Evolutionary conservation across 2,329 filamentous ascomycete species (phyloP).

Genomic region (Cladobotryum protrusum): DNA sequence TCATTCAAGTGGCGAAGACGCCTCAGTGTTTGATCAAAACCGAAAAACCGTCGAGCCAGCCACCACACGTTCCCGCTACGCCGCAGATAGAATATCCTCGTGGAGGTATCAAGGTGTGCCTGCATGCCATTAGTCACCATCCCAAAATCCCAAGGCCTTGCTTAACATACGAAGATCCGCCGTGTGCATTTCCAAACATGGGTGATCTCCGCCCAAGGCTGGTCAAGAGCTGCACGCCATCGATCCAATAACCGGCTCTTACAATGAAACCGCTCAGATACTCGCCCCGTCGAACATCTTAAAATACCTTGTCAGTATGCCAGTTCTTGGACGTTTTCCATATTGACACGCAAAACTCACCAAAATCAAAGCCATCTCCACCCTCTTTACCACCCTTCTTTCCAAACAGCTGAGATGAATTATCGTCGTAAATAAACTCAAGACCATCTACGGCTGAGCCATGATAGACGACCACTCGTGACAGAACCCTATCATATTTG

Average conservation of each 20-base stretch:
- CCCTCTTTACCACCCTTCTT: slow-evolving; percentile 65
- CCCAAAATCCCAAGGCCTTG: background rate
- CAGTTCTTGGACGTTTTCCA: background rate
- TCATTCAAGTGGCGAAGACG: no score
- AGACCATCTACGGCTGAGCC: slow-evolving; percentile 74
- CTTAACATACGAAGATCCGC: slow-evolving; percentile 70
- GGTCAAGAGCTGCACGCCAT: slow-evolving; percentile 84
- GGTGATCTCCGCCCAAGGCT: slow-evolving; percentile 80
- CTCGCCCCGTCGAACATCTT: slow-evolving; percentile 79
- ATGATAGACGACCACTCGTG: slow-evolving; percentile 69
- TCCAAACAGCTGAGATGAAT: slow-evolving; percentile 78
- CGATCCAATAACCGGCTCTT: slow-evolving; percentile 74
- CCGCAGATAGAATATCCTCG: slow-evolving; percentile 84
- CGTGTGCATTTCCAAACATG: slow-evolving; percentile 73
- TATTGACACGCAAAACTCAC: slow-evolving; percentile 39
- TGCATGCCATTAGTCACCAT: slow-evolving; percentile 33
- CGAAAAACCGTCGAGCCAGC: slow-evolving; percentile 81
- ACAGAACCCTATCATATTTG: slow-evolving; percentile 66
- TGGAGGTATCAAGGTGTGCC: slow-evolving; percentile 82
- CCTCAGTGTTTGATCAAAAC: slow-evolving; percentile 53
- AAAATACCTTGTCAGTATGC: slow-evolving; percentile 18
- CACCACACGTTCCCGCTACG: slow-evolving; percentile 71
- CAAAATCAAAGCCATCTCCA: slow-evolving; percentile 70
- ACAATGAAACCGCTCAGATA: slow-evolving; percentile 81
- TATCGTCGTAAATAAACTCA: slow-evolving; percentile 90